Evolutionary conservation across 1,139 yeast species (phyloP).

Genomic region (Blastobotrys persicus): DNA sequence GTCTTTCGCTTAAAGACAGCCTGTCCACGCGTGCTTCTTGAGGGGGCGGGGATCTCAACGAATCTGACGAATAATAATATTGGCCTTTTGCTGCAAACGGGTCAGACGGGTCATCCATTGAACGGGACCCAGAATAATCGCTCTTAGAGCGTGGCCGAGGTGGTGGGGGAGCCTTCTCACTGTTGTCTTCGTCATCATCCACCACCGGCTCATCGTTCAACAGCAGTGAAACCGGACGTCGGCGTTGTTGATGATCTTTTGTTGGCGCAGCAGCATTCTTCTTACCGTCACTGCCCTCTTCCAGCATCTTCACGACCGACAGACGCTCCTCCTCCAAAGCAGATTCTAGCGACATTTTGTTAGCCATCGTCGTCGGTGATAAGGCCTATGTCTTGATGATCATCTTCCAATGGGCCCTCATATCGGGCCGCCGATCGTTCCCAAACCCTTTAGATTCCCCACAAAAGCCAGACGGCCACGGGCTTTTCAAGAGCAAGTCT

Average conservation of each 20-base stretch:
- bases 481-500: too few species aligned
- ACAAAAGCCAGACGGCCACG: too few species aligned
- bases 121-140: conserved; percentile 10
- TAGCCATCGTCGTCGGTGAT: background rate
- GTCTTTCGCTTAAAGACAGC: background rate
- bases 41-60: conserved; percentile 11
- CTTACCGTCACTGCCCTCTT: conserved; percentile 17
- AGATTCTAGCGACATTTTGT: conserved; percentile 45
- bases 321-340: conserved; percentile 47
- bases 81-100: conserved; percentile 16
- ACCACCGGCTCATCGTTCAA: conserved; percentile 22
- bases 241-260: background rate
- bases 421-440: background rate
- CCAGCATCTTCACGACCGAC: conserved; percentile 40
- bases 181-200: conserved; percentile 8
- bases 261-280: conserved; percentile 5
- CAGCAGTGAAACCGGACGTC: conserved; percentile 22
- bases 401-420: too few species aligned
- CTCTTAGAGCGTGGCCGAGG: conserved; percentile 4
- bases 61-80: conserved; percentile 16
- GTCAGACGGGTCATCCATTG: conserved; percentile 15
- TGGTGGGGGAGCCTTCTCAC: background rate
- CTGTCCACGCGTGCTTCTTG: background rate
- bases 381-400: too few species aligned
- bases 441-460: too few species aligned